These are phyloP conservation scores for Apiotrichum sp. DNA, from an alignment of 1,284 basidiomycete species.

Conservation along the genomic window DNA sequence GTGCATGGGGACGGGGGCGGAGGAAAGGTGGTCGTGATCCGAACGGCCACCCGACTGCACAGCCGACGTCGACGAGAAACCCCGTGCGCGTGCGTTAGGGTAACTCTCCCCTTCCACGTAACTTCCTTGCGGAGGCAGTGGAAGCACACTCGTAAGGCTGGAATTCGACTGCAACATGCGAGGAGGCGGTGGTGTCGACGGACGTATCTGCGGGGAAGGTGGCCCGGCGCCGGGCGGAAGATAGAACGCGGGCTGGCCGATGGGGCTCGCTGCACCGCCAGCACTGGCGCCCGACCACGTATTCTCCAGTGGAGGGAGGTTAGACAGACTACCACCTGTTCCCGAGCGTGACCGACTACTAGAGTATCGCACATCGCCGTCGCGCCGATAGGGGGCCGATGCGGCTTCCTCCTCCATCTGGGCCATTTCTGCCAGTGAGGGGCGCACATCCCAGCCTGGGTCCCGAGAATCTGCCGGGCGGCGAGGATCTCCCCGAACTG, in stretches of 20 bases:
- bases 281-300: background rate
- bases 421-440: background rate
- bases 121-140: slow-evolving; percentile 10
- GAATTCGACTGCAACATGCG: slow-evolving; percentile 4
- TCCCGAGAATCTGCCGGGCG: background rate
- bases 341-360: slow-evolving; percentile 3
- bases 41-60: too few species aligned
- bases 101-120: background rate
- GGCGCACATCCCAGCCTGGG: background rate
- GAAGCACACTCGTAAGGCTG: slow-evolving; percentile 21
- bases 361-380: background rate
- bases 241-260: slow-evolving; percentile 11
- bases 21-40: too few species aligned
- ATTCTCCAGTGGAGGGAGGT: background rate
- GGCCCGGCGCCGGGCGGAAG: slow-evolving; percentile 18
- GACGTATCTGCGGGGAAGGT: slow-evolving; percentile 10
- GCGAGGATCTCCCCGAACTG: too few species aligned
- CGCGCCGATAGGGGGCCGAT: slow-evolving; percentile 3
- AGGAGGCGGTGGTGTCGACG: slow-evolving; percentile 8
- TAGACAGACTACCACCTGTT: background rate
- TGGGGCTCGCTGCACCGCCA: slow-evolving; percentile 2
- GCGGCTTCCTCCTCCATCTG: slow-evolving; percentile 10
- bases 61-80: slow-evolving; percentile 14
- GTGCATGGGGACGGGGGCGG: slow-evolving; percentile 11
- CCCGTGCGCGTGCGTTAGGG: background rate